Base-by-base conservation (phyloP, 2,329 filamentous ascomycete genomes). In the Sarocladium kiliense region DNA sequence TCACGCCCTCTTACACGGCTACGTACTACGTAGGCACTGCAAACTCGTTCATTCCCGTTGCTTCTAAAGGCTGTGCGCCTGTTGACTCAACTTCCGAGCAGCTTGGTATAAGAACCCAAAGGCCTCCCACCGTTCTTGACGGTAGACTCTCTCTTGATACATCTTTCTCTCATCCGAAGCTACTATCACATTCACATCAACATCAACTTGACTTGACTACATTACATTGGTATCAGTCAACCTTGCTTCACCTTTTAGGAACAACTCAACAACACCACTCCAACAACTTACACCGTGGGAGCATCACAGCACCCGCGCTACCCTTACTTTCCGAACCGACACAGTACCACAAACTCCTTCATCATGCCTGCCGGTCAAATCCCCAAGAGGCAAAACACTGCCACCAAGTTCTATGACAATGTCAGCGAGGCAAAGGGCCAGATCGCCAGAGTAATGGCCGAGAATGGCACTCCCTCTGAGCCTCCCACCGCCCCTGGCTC, bases 91-190 rank as follows among this genome's bases (percentile, higher is more conserved):
- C 53, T 36, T 27, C 30, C 23, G 25, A 36, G 42, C 19, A 18
- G 37, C 61, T 59, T 60, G 60, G 59, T 71, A 71, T 71, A 71
- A 71, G 68, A 62, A 54, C 58, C 34, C 55, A 54, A 53, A 55
- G 56, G 50, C 58, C 62, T 65, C 66, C 68, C 68, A 72, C 70
- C 70, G 70, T 73, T 71, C 68, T 60, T 66, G 68, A 72, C 70
- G 70, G 70, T 72, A 70, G 61, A 59, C 37, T 45, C 57, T 57
- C 49, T 50, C 55, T 54, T 44, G 49, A 50, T 56, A 11, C 58
- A 60, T 56, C 56, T 57, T 56, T 59, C 55, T 61, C 56, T 55
- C 26, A 42, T 53, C 16, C 53, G 47, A 56, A 19, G 47, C 39
- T 30, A 50, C 34, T 23, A 32, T 45, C 16, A 32, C 30, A 42